Evolutionary conservation across 331 rosid species (phyloP).

Genomic region (Pyrus hybrid): DNA sequence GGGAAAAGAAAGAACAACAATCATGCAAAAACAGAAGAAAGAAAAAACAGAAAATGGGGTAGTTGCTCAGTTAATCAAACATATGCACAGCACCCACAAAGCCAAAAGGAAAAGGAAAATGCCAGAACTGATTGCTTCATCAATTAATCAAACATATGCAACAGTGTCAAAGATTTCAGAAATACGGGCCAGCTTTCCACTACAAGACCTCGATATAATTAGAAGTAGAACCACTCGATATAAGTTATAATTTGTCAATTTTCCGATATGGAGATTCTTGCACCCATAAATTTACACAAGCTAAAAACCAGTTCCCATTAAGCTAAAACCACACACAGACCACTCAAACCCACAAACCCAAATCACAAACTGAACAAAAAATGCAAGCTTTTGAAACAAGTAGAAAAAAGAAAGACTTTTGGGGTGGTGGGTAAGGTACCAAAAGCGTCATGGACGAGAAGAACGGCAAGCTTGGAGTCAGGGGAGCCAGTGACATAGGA

Average conservation of each 20-base stretch:
- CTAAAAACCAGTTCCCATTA: not conserved
- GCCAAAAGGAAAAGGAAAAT: not conserved
- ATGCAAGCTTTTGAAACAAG: not conserved
- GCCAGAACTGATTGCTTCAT: not conserved
- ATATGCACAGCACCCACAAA: not conserved
- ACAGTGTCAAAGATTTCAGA: too few species aligned
- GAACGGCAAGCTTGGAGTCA: constrained; percentile 45
- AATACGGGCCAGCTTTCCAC: too few species aligned
- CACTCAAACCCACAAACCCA: not conserved
- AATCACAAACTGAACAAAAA: not conserved
- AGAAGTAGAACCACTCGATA: too few species aligned
- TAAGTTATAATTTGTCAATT: too few species aligned
- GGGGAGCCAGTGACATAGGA: constrained; percentile 43
- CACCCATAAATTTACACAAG: not conserved
- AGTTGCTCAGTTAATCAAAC: too few species aligned
- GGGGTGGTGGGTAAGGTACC: constrained; percentile 20
- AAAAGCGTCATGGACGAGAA: constrained; percentile 45
- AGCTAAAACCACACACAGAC: not conserved
- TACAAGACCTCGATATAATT: too few species aligned
- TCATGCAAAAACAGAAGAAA: not conserved
- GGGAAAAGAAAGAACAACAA: not conserved
- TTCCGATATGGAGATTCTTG: too few species aligned
- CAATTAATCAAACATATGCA: not conserved
- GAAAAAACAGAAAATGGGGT: not conserved
- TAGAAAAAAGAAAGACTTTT: not conserved